Percentiles rank a stretch among this genome's conserved stretches.
Evolutionary conservation across 139 green algal species (phyloP).

Genomic region (Tetradesmus obliquus): DNA sequence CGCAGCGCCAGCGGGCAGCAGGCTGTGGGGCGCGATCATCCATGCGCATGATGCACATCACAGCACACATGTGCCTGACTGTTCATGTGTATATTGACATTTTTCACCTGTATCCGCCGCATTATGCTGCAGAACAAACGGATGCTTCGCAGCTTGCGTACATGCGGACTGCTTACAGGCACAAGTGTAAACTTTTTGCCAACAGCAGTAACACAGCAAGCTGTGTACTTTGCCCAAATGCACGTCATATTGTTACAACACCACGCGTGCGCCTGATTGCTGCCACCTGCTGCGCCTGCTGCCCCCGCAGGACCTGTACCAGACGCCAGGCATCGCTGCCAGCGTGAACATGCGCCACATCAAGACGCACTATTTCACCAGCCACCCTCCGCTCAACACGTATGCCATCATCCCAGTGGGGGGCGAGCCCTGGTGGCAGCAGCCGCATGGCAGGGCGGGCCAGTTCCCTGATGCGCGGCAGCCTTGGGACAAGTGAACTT

Average conservation of each 20-base stretch:
- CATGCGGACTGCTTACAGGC: not conserved
- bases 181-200: not conserved
- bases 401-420: slow-evolving; percentile 85
- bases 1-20: not conserved
- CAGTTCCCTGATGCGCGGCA: slow-evolving; percentile 44
- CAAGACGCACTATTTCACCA: slow-evolving; percentile 94
- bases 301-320: slow-evolving; percentile 80
- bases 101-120: too few species aligned
- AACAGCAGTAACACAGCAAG: not conserved
- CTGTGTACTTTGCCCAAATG: not conserved
- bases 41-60: too few species aligned
- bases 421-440: slow-evolving; percentile 72
- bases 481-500: not conserved
- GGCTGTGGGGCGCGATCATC: not conserved
- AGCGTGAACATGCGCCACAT: slow-evolving; percentile 93
- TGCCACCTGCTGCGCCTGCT: not conserved
- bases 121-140: too few species aligned
- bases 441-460: slow-evolving; percentile 62
- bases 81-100: not conserved
- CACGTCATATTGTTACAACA: not conserved
- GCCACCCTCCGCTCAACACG: slow-evolving; percentile 80
- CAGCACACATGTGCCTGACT: not conserved
- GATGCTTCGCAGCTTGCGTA: not conserved
- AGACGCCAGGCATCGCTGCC: slow-evolving; percentile 68
- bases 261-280: not conserved